Percentiles rank a stretch among this genome's conserved stretches.
These are phyloP conservation scores for Solanum hybrid DNA, from an alignment of 305 asterid genomes.

Conservation along the genomic window DNA sequence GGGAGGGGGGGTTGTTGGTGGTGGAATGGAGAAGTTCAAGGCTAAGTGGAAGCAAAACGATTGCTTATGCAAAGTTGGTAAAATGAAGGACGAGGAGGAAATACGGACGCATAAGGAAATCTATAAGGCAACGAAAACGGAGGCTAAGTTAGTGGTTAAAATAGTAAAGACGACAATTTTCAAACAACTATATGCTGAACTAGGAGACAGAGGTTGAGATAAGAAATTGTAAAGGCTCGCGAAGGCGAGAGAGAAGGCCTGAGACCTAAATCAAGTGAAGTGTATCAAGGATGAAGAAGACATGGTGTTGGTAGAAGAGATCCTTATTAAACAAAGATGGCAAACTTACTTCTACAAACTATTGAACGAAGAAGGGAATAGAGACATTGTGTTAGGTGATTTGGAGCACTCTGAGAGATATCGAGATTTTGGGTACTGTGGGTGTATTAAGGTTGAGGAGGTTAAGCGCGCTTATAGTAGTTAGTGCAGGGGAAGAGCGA, in stretches of 20 bases:
- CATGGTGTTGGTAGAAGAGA: neutral
- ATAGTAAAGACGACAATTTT: neutral
- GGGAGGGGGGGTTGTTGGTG: neutral
- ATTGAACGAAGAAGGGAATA: neutral
- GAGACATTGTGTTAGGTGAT: neutral
- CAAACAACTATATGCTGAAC: neutral
- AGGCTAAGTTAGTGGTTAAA: neutral
- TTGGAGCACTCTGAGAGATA: neutral
- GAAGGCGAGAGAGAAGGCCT: neutral
- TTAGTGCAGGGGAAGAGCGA: neutral
- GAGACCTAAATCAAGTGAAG: neutral
- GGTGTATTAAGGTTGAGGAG: neutral
- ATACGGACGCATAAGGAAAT: neutral
- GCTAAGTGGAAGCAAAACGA: neutral
- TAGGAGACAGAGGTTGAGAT: neutral
- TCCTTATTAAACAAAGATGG: neutral
- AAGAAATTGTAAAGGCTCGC: neutral
- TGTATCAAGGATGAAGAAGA: neutral
- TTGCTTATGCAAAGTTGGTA: neutral
- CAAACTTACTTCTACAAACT: neutral
- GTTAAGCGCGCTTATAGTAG: neutral
- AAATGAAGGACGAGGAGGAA: neutral
- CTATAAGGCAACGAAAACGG: neutral
- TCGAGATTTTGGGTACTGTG: neutral
- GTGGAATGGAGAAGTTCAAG: neutral